These are phyloP conservation scores for Fusarium tanahbumbuense DNA, from an alignment of 2,329 filamentous ascomycete genomes.

Conservation along the genomic window DNA sequence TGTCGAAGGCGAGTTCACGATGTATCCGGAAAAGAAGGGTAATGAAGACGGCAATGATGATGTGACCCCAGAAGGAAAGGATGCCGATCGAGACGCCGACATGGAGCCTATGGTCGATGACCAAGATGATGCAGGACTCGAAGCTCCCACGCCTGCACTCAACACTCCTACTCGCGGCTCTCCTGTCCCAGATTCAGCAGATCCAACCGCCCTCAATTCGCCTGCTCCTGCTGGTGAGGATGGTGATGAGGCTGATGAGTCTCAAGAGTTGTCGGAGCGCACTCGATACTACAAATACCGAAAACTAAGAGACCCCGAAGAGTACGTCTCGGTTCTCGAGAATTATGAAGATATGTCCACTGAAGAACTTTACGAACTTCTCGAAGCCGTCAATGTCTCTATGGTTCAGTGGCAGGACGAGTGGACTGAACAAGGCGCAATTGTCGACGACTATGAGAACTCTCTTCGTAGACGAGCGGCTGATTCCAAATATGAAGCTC, in stretches of 20 bases:
- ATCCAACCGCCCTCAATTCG: conserved; percentile 54
- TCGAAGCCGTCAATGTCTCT: conserved; percentile 59
- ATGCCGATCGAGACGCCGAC: conserved; percentile 47
- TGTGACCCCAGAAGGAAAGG: conserved; percentile 49
- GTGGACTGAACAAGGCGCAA: conserved; percentile 61
- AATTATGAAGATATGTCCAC: conserved; percentile 62
- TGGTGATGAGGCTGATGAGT: conserved; percentile 53
- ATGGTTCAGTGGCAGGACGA: conserved; percentile 66
- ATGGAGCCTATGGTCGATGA: conserved; percentile 51
- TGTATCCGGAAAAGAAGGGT: conserved; percentile 55
- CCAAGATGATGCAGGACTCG: conserved; percentile 48
- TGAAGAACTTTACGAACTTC: conserved; percentile 58
- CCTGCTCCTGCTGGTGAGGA: conserved; percentile 54
- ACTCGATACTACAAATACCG: conserved; percentile 58
- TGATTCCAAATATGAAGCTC: conserved; percentile 60
- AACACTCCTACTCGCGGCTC: conserved; percentile 56
- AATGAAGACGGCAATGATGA: conserved; percentile 52
- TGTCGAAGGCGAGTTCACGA: conserved; percentile 53
- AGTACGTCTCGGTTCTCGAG: conserved; percentile 61
- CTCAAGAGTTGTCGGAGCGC: conserved; percentile 49
- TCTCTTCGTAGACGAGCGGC: conserved; percentile 62
- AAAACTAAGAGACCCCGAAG: conserved; percentile 63
- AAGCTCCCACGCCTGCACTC: conserved; percentile 52
- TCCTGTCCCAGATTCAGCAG: conserved; percentile 53
- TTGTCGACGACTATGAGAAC: conserved; percentile 69